phyloP scores from a whole-genome alignment of 495 filamentous ascomycete genomes.

The Sabuloglossum arenarium region DNA sequence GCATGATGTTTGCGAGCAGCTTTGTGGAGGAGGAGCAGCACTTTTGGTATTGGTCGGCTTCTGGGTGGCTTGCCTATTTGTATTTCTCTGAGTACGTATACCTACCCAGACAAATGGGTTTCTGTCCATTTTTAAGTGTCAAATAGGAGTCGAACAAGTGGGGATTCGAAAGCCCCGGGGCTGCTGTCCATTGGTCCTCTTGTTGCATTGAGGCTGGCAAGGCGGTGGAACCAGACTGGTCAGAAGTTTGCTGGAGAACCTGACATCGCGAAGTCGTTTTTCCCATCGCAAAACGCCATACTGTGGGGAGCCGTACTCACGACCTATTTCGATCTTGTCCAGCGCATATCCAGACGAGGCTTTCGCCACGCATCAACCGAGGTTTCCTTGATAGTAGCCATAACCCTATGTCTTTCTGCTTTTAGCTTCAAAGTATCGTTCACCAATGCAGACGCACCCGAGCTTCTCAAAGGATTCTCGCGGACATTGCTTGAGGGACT shows the following conservation, averaged over 20 bases:
- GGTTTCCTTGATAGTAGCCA: conserved; percentile 16
- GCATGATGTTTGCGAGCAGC: conserved; percentile 94
- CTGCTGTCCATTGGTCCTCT: conserved; percentile 14
- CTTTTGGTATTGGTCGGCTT: conserved; percentile 87
- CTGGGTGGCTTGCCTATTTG: conserved; percentile 53
- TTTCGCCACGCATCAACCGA: conserved; percentile 10
- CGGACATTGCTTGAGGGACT: not conserved
- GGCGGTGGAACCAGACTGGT: conserved; percentile 90
- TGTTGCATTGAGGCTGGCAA: conserved; percentile 35
- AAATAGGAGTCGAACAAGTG: not conserved
- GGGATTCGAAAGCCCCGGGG: not conserved
- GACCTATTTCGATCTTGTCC: conserved; percentile 38
- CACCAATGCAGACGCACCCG: conserved; percentile 64
- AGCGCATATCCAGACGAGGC: conserved; percentile 16
- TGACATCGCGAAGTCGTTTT: conserved; percentile 54
- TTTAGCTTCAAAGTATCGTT: conserved; percentile 73
- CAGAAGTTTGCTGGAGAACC: conserved; percentile 80
- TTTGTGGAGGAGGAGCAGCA: conserved; percentile 97
- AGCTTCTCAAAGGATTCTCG: conserved; percentile 39
- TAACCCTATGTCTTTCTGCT: conserved; percentile 25
- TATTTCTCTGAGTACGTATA: conserved; percentile 20
- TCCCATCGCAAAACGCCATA: conserved; percentile 34
- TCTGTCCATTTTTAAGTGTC: not conserved
- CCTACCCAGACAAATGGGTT: not conserved
- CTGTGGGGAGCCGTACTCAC: conserved; percentile 57